Evolutionary conservation across 2,329 filamentous ascomycete genomes (phyloP), one percentile per base, ranked within the genome.

Genomic region (Capronia epimyces): DNA sequence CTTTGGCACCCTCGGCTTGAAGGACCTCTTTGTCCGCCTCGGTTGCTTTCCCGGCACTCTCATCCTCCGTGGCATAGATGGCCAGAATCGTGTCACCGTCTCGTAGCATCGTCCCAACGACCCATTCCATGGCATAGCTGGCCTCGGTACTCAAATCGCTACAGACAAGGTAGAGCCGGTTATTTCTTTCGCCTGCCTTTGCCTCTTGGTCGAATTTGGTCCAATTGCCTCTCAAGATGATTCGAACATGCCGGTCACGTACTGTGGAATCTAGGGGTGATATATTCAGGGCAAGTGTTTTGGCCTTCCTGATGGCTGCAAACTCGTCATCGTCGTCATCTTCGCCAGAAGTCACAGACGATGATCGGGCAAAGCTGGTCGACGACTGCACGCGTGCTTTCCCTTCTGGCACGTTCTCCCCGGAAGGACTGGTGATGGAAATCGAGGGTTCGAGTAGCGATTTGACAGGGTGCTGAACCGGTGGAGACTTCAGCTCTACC

Each of bases 81-180:
- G 89, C 89, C 55, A 96, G 83, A 29, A 98, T 76, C 0, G 91
- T 97, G 66, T 98, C 93, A 6, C 93, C 93, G 61, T 97, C 90
- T 43, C 93, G 81, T 24, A 98, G 75, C 4, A 97, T 89, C 0
- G 91, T 97, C 6, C 93, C 93, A 49, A 98, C 90, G 0, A 91
- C 93, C 93, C 93, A 98, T 67, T 98, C 93, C 25, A 98, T 76
- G 1, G 93, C 93, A 67, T 97, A 94, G 5, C 88, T 87, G 3
- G 91, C 90, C 71, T 98, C 93, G 31, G 93, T 87, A 60, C 90
- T 96, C 2, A 97, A 73, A 68, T 98, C 93, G 0, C 89, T 96
- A 2, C 93, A 91, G n/a, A 96, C 89, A 13, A 98, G 74, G 65
- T 97, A 98, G 63, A 93, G 94, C 46, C 93, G 81, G 54, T 91